A percentile compares a stretch with the other conserved stretches of the same genome.
Evolutionary conservation across 768 basidiomycete species (phyloP).

Genomic region (Russula sp.): DNA sequence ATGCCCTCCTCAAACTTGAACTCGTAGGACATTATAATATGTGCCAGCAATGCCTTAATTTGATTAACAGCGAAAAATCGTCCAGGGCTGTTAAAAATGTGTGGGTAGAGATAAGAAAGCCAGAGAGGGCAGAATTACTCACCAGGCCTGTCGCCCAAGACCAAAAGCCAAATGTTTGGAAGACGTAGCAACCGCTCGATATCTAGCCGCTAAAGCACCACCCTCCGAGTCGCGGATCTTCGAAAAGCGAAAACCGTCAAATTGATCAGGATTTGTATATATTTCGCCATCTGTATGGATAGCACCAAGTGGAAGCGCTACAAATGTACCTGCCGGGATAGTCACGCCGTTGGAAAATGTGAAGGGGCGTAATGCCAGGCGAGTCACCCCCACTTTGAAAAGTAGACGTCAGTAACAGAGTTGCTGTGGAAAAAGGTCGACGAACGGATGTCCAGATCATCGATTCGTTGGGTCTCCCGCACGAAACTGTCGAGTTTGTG

Average conservation of each 20-base stretch:
- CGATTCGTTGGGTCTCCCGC: slow-evolving; percentile 26
- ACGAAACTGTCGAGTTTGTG: no score
- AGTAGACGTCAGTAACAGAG: background rate
- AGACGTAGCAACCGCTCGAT: slow-evolving; percentile 26
- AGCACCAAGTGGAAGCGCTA: slow-evolving; percentile 28
- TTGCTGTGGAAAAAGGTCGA: background rate
- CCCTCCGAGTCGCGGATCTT: slow-evolving; percentile 19
- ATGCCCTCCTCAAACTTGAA: slow-evolving; percentile 22
- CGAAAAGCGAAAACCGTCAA: slow-evolving; percentile 37
- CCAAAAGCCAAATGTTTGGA: slow-evolving; percentile 29
- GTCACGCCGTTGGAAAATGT: slow-evolving; percentile 31
- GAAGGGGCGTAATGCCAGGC: slow-evolving; percentile 25
- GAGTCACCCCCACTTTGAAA: slow-evolving; percentile 18
- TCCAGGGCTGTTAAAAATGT: slow-evolving; percentile 23
- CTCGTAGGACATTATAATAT: slow-evolving; percentile 23
- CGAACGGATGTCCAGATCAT: slow-evolving; percentile 12
- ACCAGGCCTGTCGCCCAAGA: slow-evolving; percentile 25
- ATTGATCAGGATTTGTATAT: slow-evolving; percentile 37
- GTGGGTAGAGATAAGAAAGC: background rate
- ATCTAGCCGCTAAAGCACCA: slow-evolving; percentile 1
- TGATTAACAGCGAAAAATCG: slow-evolving; percentile 24
- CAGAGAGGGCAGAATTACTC: background rate
- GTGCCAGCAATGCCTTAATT: slow-evolving; percentile 24
- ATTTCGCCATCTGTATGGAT: slow-evolving; percentile 36
- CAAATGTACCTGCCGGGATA: slow-evolving; percentile 34